Evolutionary conservation across 1,139 yeast genomes (phyloP).

Genomic region (Magnusiomyces clavatus): DNA sequence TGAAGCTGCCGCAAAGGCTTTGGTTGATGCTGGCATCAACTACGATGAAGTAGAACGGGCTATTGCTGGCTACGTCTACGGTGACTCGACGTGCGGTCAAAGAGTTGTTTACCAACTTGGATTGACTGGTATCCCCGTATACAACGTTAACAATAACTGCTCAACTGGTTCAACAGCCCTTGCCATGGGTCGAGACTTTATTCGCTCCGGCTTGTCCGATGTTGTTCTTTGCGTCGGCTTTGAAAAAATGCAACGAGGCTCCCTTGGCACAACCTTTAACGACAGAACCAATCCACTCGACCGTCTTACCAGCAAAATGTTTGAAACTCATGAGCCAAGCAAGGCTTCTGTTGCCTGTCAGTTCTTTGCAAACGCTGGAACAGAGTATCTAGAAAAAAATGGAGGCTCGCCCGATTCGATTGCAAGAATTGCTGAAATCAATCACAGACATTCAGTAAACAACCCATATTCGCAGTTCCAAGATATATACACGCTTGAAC

Average conservation of each 20-base stretch:
- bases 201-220: constrained; percentile 23
- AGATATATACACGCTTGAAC: constrained; percentile 24
- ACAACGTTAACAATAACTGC: constrained; percentile 29
- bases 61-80: constrained; percentile 27
- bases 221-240: constrained; percentile 28
- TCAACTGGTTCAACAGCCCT: constrained; percentile 29
- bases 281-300: constrained; percentile 26
- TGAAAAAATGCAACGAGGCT: constrained; percentile 28
- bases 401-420: constrained; percentile 19
- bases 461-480: constrained; percentile 30
- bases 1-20: constrained; percentile 28
- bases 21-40: constrained; percentile 26
- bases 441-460: constrained; percentile 27
- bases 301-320: constrained; percentile 17
- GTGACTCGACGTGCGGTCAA: constrained; percentile 29
- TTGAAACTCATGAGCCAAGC: constrained; percentile 18
- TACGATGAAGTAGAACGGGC: constrained; percentile 27
- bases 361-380: constrained; percentile 28
- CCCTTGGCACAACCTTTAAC: constrained; percentile 21
- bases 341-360: constrained; percentile 27
- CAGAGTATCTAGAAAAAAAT: constrained; percentile 23
- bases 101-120: constrained; percentile 28
- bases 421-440: constrained; percentile 26
- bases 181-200: constrained; percentile 22
- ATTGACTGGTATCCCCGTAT: constrained; percentile 27